Percentiles rank a stretch among this genome's conserved stretches.
These are phyloP conservation scores for Talaromyces sp. DNA, from an alignment of 2,329 filamentous ascomycete species.

Conservation along the genomic window DNA sequence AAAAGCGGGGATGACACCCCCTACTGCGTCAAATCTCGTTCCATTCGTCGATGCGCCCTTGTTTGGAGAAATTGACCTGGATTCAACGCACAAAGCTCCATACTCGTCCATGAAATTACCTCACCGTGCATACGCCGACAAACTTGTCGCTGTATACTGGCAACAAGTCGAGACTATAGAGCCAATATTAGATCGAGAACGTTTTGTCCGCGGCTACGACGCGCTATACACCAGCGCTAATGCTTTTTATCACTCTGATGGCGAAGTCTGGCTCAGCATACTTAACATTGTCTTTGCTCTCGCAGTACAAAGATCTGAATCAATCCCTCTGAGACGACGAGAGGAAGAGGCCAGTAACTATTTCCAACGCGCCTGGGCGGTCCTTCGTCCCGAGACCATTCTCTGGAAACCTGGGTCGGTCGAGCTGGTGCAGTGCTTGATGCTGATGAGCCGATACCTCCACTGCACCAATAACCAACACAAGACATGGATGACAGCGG, in stretches of 20 bases:
- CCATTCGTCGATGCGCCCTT: conserved; percentile 17
- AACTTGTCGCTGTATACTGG: conserved; percentile 15
- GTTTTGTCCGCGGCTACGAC: conserved; percentile 10
- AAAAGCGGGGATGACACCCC: conserved; percentile 9
- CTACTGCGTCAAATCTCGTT: conserved; percentile 6
- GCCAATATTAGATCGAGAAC: conserved; percentile 11
- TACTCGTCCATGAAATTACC: conserved; percentile 10
- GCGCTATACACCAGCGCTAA: conserved; percentile 1
- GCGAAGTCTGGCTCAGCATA: conserved; percentile 9
- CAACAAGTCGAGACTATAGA: conserved; percentile 13
- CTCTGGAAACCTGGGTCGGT: conserved; percentile 14
- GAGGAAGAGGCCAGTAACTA: conserved; percentile 12
- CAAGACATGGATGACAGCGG: conserved; percentile 18
- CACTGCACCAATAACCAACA: conserved; percentile 16
- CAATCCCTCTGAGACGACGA: conserved; percentile 1
- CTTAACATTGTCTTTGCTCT: conserved; percentile 15
- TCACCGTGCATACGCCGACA: conserved; percentile 12
- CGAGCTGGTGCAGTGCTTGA: conserved; percentile 15
- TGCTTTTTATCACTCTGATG: neutral
- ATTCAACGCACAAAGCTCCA: neutral
- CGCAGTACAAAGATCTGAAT: conserved; percentile 15
- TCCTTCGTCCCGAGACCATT: conserved; percentile 12
- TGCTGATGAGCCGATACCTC: conserved; percentile 17
- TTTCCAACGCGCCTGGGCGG: conserved; percentile 14
- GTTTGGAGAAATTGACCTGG: conserved; percentile 13